A percentile compares a stretch with the other conserved stretches of the same genome.
These are phyloP conservation scores for Stygiomarasmius scandens DNA, from an alignment of 1,284 basidiomycete genomes.

Conservation along the genomic window DNA sequence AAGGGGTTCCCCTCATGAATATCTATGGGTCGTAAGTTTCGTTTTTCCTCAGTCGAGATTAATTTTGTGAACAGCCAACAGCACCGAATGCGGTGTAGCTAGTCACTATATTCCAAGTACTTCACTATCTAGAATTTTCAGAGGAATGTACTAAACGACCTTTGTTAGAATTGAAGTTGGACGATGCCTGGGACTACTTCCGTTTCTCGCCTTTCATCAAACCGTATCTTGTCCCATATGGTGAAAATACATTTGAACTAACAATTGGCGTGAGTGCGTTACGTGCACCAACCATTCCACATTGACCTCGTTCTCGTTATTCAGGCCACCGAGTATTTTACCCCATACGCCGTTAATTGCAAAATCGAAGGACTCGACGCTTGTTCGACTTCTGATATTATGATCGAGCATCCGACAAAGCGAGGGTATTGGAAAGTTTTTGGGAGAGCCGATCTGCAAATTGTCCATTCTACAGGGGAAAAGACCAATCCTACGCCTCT, in stretches of 20 bases:
- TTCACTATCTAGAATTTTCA: not conserved
- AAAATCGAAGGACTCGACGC: slow-evolving; percentile 25
- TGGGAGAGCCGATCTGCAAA: slow-evolving; percentile 54
- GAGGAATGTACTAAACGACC: not conserved
- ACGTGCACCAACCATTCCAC: too few species aligned
- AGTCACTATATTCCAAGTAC: slow-evolving; percentile 20
- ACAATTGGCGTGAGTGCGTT: slow-evolving; percentile 21
- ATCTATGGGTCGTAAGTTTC: too few species aligned
- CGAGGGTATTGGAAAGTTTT: slow-evolving; percentile 45
- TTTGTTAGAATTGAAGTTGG: slow-evolving; percentile 11
- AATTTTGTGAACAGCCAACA: too few species aligned
- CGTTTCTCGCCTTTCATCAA: slow-evolving; percentile 16
- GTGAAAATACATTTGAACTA: slow-evolving; percentile 21
- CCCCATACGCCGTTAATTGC: slow-evolving; percentile 20
- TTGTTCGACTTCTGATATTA: slow-evolving; percentile 43
- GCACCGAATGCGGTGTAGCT: not conserved
- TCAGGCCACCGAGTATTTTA: too few species aligned
- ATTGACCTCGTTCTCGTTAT: too few species aligned
- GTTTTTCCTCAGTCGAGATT: too few species aligned
- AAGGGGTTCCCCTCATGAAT: too few species aligned
- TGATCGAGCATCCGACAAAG: slow-evolving; percentile 42
- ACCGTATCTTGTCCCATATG: slow-evolving; percentile 11
- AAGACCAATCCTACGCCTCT: slow-evolving; percentile 34
- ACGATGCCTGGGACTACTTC: slow-evolving; percentile 31
- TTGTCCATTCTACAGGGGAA: slow-evolving; percentile 55